Evolutionary conservation across 2,329 filamentous ascomycete genomes (phyloP).

Genomic region (Sclerotiophoma versabilis): DNA sequence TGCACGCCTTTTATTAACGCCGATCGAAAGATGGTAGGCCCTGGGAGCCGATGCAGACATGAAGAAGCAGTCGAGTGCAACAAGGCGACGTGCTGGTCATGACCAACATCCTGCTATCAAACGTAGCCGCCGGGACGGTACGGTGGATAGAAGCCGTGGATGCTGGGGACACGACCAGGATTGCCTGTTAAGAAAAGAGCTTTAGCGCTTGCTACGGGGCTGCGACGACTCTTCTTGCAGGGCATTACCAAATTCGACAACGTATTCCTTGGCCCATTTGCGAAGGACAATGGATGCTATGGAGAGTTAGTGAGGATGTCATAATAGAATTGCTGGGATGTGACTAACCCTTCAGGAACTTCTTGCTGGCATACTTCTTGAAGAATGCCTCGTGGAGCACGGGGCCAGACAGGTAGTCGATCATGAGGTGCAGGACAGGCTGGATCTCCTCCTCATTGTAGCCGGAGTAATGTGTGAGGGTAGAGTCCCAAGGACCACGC

Average conservation of each 20-base stretch:
- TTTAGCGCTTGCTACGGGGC: slow-evolving; percentile 34
- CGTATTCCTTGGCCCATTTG: slow-evolving; percentile 86
- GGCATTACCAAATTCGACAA: slow-evolving; percentile 41
- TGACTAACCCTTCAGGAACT: slow-evolving; percentile 91
- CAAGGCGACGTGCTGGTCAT: slow-evolving; percentile 15
- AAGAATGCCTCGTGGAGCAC: slow-evolving; percentile 97
- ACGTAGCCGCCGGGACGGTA: slow-evolving; percentile 1
- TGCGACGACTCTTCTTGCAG: slow-evolving; percentile 38
- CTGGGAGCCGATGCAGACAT: slow-evolving; percentile 44
- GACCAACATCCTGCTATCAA: not conserved
- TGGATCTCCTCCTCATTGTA: slow-evolving; percentile 93
- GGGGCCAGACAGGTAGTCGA: slow-evolving; percentile 91
- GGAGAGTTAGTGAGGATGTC: slow-evolving; percentile 17
- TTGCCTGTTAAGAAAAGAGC: slow-evolving; percentile 27
- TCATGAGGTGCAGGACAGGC: slow-evolving; percentile 91
- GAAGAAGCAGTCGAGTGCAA: slow-evolving; percentile 27
- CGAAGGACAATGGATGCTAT: slow-evolving; percentile 89
- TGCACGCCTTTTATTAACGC: slow-evolving; percentile 47
- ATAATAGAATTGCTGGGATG: not conserved
- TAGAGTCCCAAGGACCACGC: slow-evolving; percentile 90
- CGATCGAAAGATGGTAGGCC: slow-evolving; percentile 34
- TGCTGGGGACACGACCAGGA: slow-evolving; percentile 19
- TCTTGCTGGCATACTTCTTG: slow-evolving; percentile 99
- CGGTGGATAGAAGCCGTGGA: slow-evolving; percentile 14
- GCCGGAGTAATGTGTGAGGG: slow-evolving; percentile 87